Evolutionary conservation across 345 rosid genomes (phyloP).

Genomic region (Corymbia maculata): DNA sequence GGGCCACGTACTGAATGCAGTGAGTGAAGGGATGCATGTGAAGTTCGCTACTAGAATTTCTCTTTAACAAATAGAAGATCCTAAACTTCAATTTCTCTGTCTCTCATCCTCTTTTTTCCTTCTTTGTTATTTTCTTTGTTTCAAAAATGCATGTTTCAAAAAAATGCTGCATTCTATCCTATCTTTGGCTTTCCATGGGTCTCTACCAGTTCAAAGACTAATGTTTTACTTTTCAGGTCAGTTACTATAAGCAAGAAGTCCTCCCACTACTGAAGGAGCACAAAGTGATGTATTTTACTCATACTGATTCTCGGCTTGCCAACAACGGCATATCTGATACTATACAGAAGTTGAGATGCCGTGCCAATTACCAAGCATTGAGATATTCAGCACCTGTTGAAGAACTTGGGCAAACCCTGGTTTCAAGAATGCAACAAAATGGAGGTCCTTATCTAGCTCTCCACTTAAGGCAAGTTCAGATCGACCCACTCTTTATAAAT

Average conservation of each 20-base stretch:
- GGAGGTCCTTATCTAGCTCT: constrained; percentile 88
- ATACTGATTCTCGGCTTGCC: constrained; percentile 91
- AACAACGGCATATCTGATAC: constrained; percentile 63
- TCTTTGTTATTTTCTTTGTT: not conserved
- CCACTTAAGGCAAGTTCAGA: constrained; percentile 64
- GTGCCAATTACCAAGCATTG: constrained; percentile 72
- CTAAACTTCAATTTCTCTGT: not conserved
- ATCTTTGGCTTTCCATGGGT: not conserved
- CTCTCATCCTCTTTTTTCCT: not conserved
- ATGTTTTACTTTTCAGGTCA: constrained; percentile 43
- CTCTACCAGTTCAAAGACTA: not conserved
- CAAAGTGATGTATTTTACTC: constrained; percentile 78
- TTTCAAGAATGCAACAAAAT: constrained; percentile 67
- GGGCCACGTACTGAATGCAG: not conserved
- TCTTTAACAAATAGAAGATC: not conserved
- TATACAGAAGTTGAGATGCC: constrained; percentile 84
- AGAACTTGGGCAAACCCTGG: constrained; percentile 65
- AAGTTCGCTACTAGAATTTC: not conserved
- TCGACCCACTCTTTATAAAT: not conserved
- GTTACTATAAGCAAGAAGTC: constrained; percentile 77
- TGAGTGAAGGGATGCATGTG: not conserved
- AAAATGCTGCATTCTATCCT: not conserved
- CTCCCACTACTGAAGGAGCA: constrained; percentile 76
- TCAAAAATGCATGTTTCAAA: not conserved
- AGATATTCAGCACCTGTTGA: constrained; percentile 79